These are phyloP conservation scores for Magnusiomyces clavatus DNA, from an alignment of 1,139 yeast genomes.

Conservation along the genomic window DNA sequence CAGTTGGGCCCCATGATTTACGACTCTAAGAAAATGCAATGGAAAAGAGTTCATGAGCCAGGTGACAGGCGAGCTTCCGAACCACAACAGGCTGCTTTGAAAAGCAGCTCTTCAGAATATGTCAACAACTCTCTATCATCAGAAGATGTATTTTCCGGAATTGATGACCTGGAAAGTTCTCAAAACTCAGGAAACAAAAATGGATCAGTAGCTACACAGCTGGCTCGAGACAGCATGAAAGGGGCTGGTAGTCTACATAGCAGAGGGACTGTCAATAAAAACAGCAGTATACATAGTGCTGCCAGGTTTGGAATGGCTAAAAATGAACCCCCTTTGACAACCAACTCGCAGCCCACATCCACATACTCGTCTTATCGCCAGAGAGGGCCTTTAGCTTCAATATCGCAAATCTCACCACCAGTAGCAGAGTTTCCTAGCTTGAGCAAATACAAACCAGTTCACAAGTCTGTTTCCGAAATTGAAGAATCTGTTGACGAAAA, in stretches of 20 bases:
- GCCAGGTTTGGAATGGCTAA: background rate
- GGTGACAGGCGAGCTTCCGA: background rate
- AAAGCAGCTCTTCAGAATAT: background rate
- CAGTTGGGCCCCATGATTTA: conserved; percentile 12
- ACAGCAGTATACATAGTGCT: background rate
- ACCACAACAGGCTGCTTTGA: background rate
- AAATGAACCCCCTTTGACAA: background rate
- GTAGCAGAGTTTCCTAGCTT: too few species aligned
- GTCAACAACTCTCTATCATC: background rate
- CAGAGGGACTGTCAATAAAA: background rate
- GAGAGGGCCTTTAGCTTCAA: too few species aligned
- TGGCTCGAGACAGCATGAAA: background rate
- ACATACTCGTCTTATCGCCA: background rate
- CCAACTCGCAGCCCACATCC: background rate
- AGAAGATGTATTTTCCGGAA: conserved; percentile 12
- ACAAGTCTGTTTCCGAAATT: too few species aligned
- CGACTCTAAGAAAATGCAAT: conserved; percentile 7
- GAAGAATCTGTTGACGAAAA: too few species aligned
- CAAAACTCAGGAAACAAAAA: background rate
- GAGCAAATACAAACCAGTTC: too few species aligned
- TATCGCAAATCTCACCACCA: too few species aligned
- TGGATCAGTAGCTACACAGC: background rate
- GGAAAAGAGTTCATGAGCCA: conserved; percentile 5
- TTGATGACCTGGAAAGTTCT: conserved; percentile 10
- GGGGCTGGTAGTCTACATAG: background rate